Percentiles rank a stretch among this genome's conserved stretches.
phyloP scores from a whole-genome alignment of 495 filamentous ascomycete genomes.

The Cetradonia linearis region DNA sequence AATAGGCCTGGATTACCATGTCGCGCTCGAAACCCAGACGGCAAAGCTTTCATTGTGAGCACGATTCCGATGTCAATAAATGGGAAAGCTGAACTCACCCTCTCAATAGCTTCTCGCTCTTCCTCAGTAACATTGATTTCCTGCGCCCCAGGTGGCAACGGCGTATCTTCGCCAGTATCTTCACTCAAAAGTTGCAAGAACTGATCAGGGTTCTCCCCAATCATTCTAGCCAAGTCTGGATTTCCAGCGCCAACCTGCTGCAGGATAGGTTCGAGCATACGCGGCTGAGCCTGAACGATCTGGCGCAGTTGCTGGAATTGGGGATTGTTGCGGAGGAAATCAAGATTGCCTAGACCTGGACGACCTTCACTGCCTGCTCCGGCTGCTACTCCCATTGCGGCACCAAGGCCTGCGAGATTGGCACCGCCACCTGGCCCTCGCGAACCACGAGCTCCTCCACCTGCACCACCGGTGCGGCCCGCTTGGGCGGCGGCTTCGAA shows the following conservation, averaged over 20 bases:
- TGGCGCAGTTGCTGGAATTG: constrained; percentile 97
- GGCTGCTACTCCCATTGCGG: constrained; percentile 31
- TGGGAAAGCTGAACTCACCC: constrained; percentile 48
- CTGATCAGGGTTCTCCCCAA: constrained; percentile 81
- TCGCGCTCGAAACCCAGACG: constrained; percentile 87
- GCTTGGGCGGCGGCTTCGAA: constrained; percentile 87
- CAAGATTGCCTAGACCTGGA: constrained; percentile 63
- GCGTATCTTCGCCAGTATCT: constrained; percentile 59
- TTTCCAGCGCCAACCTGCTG: constrained; percentile 95
- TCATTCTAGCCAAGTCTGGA: constrained; percentile 83
- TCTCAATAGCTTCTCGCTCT: constrained; percentile 91
- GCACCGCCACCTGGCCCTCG: constrained; percentile 37
- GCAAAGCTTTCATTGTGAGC: constrained; percentile 57
- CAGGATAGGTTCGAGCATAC: constrained; percentile 95
- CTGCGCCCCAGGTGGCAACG: constrained; percentile 78
- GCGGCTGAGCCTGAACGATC: constrained; percentile 91
- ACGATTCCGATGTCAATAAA: neutral
- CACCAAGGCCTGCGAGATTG: constrained; percentile 22
- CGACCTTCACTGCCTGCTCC: constrained; percentile 45
- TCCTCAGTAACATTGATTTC: constrained; percentile 88
- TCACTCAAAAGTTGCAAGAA: constrained; percentile 83
- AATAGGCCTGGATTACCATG: constrained; percentile 94
- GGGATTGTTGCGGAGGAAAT: constrained; percentile 90
- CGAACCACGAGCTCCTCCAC: constrained; percentile 29
- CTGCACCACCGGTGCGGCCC: constrained; percentile 47